Base-by-base conservation (phyloP, 2,329 filamentous ascomycete species). In the Ceratocystis albifundus region DNA sequence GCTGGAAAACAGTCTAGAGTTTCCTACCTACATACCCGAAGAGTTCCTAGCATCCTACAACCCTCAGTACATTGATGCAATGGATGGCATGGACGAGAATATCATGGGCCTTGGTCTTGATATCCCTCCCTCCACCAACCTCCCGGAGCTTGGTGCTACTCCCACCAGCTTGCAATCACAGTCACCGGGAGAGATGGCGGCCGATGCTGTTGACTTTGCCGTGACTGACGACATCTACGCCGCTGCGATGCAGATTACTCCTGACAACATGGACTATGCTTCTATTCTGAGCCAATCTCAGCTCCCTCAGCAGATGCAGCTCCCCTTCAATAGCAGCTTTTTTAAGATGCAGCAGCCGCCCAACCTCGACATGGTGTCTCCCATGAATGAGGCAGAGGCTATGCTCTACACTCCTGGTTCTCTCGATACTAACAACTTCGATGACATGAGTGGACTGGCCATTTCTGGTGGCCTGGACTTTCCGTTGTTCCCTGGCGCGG, bases 361-460 rank as follows among this genome's bases (percentile, higher is more conserved):
- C 5, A 65, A 62, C 22, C 63, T 69, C 22, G 61, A 57, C 70
- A 69, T 76, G 41, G 76, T 90, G 69, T 90, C 88, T 2, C 87
- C 87, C 7, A 79, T 82, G 45, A 85, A 87, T 68, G 30, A 30
- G 44, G 63, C 41, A 3, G 63, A 68, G 48, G 77, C 84, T 1
- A 88, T 89, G 77, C 80, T 90, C 41, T 88, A 81, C 75, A 88
- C 87, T 8, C 85, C 88, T 61, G 86, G 85, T 0, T 74, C 84
- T 68, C 77, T 78, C 20, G 81, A 84, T 28, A 79, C 84, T 30
- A 87, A 90, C 68, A 82, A 80, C 48, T 88, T 85, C 70, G 82
- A 83, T 50, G 85, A 86, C 36, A 55, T 63, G 17, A 59, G 55
- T 20, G 55, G 55, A 6, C 55, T 76, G 2, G 75, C 76, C 41